Base-by-base conservation (phyloP, 2,329 filamentous ascomycete genomes). In the Neofusicoccum cordaticola region DNA sequence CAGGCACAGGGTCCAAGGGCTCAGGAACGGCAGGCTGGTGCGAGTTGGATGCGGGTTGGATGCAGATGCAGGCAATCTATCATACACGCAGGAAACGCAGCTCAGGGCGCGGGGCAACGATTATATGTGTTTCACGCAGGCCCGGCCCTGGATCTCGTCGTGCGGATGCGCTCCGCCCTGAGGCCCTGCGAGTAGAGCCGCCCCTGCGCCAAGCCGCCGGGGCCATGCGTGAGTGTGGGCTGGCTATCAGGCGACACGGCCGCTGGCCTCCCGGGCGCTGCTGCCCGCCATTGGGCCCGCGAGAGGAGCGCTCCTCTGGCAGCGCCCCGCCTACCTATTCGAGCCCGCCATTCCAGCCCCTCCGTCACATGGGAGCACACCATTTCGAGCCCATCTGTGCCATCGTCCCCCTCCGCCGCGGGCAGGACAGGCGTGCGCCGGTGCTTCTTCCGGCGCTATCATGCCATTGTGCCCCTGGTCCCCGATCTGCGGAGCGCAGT, bases 361-460 rank as follows among this genome's bases (percentile, higher is more conserved):
- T 19, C 56, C 9, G 56, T 60, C 56, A 60, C 56, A 60, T 60
- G 56, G 56, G 8, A 60, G 56, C 56, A 60, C 56, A 60, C 19
- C 56, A 60, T 60, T 47, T 37, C 53, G 15, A 22, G 27, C 27
- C 53, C 19, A 15, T n/a, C 4, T n/a, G 42, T 56, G 39, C 53
- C 53, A 48, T 48, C 45, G 45, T 27, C 2, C 15, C 13, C 19
- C 35, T 27, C 19, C 52, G 9, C 8, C 31, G 8, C 19, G 50
- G 27, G 50, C 50, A 31, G 7, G 37, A 39, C 3, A 39, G 13
- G 47, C 47, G 7, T 19, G 17, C 12, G n/a, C 56, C 41, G 56
- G 56, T 60, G 56, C 56, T 60, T 60, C 56, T 47, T 60, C 56
- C 56, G 56, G 56, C 56, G 27, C 27, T 60, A 47, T 35, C 47